A percentile compares a stretch with the other conserved stretches of the same genome.
phyloP scores from a whole-genome alignment of 768 basidiomycete species.

The Dioszegia crocea region DNA sequence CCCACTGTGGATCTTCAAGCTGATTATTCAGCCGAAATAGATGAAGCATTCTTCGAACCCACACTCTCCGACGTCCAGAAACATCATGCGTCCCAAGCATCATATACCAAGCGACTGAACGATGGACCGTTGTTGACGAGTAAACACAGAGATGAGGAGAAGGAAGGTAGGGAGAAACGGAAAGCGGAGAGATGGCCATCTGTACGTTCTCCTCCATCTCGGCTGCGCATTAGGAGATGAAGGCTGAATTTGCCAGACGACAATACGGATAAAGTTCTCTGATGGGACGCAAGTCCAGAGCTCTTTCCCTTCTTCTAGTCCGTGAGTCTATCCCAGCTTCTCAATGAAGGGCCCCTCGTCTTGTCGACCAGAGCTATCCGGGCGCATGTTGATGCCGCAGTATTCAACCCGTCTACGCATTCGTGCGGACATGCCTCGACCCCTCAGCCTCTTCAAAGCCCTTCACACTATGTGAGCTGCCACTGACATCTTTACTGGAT shows the following conservation, averaged over 20 bases:
- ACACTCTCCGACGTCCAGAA: constrained; percentile 41
- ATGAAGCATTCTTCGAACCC: constrained; percentile 43
- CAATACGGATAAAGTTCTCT: constrained; percentile 45
- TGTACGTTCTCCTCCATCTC: constrained; percentile 15
- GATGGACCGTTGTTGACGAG: constrained; percentile 42
- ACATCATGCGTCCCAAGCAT: constrained; percentile 34
- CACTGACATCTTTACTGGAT: background rate
- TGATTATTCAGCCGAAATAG: constrained; percentile 23
- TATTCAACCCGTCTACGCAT: constrained; percentile 46
- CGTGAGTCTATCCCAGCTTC: constrained; percentile 24
- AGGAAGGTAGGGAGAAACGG: constrained; percentile 27
- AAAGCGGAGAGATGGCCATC: constrained; percentile 46
- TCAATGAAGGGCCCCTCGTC: no score
- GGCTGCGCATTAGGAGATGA: background rate
- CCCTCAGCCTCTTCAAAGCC: constrained; percentile 26
- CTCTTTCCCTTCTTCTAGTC: constrained; percentile 39
- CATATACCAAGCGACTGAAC: constrained; percentile 39
- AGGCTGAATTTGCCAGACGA: constrained; percentile 28
- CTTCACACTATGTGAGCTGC: constrained; percentile 44
- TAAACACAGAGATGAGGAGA: constrained; percentile 43
- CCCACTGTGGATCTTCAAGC: no score
- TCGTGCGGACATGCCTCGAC: constrained; percentile 37
- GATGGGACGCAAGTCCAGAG: constrained; percentile 48
- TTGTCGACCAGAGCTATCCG: no score
- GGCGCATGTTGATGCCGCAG: constrained; percentile 18